These are phyloP conservation scores for Diaporthe sp. DNA, from an alignment of 2,329 filamentous ascomycete species.

Conservation along the genomic window DNA sequence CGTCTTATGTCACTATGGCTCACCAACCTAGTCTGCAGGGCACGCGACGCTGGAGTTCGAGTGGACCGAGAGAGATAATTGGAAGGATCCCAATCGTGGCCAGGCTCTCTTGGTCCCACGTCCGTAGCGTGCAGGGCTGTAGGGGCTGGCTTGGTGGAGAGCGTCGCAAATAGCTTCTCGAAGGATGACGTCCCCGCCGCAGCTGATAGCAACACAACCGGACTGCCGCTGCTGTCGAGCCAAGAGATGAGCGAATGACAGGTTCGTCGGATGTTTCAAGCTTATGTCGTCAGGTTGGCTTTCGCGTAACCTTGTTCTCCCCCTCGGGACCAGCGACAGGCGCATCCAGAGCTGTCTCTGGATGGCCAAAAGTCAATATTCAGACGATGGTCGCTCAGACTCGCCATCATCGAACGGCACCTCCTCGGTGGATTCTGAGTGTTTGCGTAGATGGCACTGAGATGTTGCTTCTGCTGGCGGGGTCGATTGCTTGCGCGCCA, in stretches of 20 bases:
- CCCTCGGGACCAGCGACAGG: background rate
- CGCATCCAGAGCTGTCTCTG: background rate
- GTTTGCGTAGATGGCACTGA: background rate
- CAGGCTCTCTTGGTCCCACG: background rate
- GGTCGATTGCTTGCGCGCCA: background rate
- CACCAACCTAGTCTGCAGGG: background rate
- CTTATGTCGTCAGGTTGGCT: slow-evolving; percentile 15
- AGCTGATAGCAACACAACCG: slow-evolving; percentile 14
- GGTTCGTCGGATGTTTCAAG: slow-evolving; percentile 20
- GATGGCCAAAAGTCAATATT: background rate
- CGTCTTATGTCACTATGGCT: slow-evolving; percentile 9
- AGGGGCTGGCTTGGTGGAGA: background rate
- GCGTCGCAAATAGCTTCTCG: background rate
- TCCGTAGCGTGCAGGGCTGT: background rate
- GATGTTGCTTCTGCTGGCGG: background rate
- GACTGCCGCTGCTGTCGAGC: slow-evolving; percentile 7
- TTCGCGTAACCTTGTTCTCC: slow-evolving; percentile 15
- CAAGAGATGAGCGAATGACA: slow-evolving; percentile 14
- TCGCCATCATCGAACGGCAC: background rate
- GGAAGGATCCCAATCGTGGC: slow-evolving; percentile 3
- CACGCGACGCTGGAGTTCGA: background rate
- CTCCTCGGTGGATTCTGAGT: background rate
- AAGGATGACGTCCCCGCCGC: slow-evolving; percentile 16
- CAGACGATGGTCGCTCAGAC: background rate
- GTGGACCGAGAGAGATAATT: background rate